Conservation (phyloP, 257 asterid species). For the Solanum pinnatisectum region DNA sequence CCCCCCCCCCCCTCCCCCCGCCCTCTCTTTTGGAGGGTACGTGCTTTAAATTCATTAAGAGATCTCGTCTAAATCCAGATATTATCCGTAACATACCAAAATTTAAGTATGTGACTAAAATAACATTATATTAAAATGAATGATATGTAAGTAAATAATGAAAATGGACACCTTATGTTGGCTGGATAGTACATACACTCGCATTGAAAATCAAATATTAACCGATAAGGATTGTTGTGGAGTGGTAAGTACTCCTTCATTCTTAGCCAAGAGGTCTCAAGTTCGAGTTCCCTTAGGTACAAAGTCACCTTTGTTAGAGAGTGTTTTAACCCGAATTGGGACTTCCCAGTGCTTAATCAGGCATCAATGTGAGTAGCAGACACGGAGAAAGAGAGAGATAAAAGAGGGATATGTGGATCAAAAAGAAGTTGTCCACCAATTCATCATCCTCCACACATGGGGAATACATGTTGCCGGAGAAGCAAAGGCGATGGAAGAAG, state of each 20-base stretch:
- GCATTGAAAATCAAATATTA: not conserved
- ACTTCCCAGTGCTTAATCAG: not conserved
- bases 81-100: not conserved
- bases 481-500: conserved; percentile 3
- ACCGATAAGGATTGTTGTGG: not conserved
- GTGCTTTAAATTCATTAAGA: not conserved
- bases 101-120: not conserved
- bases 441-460: conserved; percentile 12
- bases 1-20: not conserved
- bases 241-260: no score
- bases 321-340: not conserved
- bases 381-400: not conserved
- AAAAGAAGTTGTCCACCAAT: not conserved
- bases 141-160: not conserved
- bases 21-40: not conserved
- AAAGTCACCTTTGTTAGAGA: no score
- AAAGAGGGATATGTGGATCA: not conserved
- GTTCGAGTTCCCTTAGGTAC: not conserved
- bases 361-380: not conserved
- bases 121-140: not conserved
- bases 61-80: not conserved
- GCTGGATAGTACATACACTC: not conserved
- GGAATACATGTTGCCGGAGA: conserved; percentile 15
- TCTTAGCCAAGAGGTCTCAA: not conserved
- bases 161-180: not conserved